Conservation (phyloP, 257 asterid species). For the Petunia secreta region DNA sequence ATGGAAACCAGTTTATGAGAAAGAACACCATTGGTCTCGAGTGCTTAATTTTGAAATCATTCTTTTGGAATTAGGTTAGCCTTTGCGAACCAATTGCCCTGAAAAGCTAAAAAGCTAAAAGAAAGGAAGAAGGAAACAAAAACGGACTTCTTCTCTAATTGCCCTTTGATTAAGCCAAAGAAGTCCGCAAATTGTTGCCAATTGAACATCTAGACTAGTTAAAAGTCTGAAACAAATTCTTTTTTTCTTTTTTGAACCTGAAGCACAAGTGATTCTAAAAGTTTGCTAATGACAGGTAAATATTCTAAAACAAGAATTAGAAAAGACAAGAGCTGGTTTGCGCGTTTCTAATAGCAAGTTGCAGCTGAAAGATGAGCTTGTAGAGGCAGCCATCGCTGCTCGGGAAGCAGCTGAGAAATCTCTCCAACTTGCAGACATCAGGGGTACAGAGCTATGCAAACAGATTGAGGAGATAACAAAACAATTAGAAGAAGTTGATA, state of each 20-base stretch:
- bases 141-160: background rate
- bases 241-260: background rate
- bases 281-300: conserved; percentile 23
- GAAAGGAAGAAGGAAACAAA: background rate
- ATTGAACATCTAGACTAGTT: background rate
- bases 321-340: conserved; percentile 31
- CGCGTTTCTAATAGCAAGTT: conserved; percentile 33
- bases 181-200: background rate
- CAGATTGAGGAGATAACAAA: conserved; percentile 39
- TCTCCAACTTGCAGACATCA: conserved; percentile 38
- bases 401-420: conserved; percentile 43
- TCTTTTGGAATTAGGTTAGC: background rate
- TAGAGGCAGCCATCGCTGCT: conserved; percentile 36
- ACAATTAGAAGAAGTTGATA: conserved; percentile 36
- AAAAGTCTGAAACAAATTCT: background rate
- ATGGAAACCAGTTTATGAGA: background rate
- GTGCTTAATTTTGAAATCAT: background rate
- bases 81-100: background rate
- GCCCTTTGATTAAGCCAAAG: background rate
- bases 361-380: conserved; percentile 39
- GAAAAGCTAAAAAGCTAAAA: background rate
- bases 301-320: conserved; percentile 37
- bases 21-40: background rate
- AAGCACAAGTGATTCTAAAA: background rate
- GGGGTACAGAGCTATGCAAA: conserved; percentile 31